These are phyloP conservation scores for Alternaria brassicae DNA, from an alignment of 2,329 filamentous ascomycete species.

Conservation along the genomic window DNA sequence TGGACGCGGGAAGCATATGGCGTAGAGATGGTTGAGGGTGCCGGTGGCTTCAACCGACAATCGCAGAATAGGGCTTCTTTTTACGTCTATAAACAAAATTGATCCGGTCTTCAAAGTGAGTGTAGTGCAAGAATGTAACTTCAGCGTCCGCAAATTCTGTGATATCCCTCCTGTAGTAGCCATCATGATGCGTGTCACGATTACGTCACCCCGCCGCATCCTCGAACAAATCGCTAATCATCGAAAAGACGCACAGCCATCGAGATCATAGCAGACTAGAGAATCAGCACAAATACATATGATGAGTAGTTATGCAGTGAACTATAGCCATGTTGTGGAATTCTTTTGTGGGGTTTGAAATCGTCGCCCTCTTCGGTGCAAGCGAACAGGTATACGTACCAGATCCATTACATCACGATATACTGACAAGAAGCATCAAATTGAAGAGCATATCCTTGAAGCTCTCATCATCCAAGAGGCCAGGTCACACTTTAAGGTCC, in stretches of 20 bases:
- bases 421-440: not conserved
- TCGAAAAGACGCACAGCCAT: not conserved
- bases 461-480: slow-evolving; percentile 5
- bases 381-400: slow-evolving; percentile 11
- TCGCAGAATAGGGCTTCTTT: not conserved
- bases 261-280: not conserved
- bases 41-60: not conserved
- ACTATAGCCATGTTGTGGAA: not conserved
- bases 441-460: slow-evolving; percentile 18
- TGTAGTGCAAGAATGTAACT: not conserved
- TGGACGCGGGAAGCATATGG: not conserved
- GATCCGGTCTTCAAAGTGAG: not conserved
- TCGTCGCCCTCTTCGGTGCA: slow-evolving; percentile 20
- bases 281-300: not conserved
- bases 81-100: not conserved
- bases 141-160: not conserved
- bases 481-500: slow-evolving; percentile 18
- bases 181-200: not conserved
- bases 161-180: not conserved
- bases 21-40: not conserved
- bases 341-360: not conserved
- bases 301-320: not conserved
- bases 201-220: slow-evolving; percentile 3
- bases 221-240: not conserved
- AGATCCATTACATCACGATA: not conserved